phyloP scores from a whole-genome alignment of 2,329 filamentous ascomycete genomes.

The Epicoccum nigrum region DNA sequence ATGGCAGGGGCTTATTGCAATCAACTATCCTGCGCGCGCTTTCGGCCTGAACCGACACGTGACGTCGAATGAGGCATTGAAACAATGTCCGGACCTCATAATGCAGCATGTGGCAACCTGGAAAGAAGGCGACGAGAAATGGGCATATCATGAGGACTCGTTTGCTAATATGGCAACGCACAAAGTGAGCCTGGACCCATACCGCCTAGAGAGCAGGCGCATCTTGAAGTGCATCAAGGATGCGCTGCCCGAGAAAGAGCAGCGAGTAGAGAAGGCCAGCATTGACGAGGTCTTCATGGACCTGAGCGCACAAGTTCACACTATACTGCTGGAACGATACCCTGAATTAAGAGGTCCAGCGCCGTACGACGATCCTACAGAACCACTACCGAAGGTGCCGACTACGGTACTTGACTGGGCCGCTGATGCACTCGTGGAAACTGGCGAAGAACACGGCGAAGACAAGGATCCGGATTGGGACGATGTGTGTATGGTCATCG shows the following conservation, averaged over 20 bases:
- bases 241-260: constrained; percentile 66
- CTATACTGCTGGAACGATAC: constrained; percentile 75
- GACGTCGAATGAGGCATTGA: constrained; percentile 79
- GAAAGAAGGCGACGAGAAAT: constrained; percentile 87
- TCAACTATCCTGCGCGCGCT: constrained; percentile 90
- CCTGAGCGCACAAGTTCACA: constrained; percentile 82
- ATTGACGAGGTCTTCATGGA: constrained; percentile 97
- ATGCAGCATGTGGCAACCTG: constrained; percentile 94
- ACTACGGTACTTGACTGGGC: constrained; percentile 81
- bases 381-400: constrained; percentile 74
- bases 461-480: constrained; percentile 92
- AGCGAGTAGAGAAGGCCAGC: constrained; percentile 88
- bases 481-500: constrained; percentile 84
- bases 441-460: constrained; percentile 75
- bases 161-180: constrained; percentile 80
- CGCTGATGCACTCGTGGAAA: constrained; percentile 78
- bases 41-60: constrained; percentile 83
- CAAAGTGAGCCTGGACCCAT: constrained; percentile 94
- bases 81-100: constrained; percentile 82
- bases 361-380: constrained; percentile 75
- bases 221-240: constrained; percentile 83
- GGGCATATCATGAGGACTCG: constrained; percentile 87
- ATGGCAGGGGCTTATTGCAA: constrained; percentile 92
- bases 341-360: constrained; percentile 71
- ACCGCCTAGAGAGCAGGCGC: constrained; percentile 80